These are phyloP conservation scores for Myrmaecium sp. DNA, from an alignment of 2,329 filamentous ascomycete species.

Conservation along the genomic window DNA sequence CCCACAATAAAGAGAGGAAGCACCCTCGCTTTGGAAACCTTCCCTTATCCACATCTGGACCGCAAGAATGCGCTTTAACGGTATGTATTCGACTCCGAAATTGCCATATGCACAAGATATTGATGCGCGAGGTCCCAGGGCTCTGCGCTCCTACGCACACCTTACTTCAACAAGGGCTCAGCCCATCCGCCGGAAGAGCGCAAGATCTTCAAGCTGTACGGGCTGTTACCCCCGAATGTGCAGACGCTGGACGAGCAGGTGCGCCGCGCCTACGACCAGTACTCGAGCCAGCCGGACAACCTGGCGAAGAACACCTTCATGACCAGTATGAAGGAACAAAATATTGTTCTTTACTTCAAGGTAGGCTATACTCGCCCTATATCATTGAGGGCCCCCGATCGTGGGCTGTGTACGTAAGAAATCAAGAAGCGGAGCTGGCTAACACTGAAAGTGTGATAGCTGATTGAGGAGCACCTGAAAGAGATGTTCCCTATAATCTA, in stretches of 20 bases:
- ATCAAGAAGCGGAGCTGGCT: constrained; percentile 3
- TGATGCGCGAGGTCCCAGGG: no score
- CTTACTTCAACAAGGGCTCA: constrained; percentile 70
- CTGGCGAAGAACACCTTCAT: constrained; percentile 79
- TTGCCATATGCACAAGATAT: background rate
- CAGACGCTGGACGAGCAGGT: constrained; percentile 65
- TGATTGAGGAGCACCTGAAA: constrained; percentile 60
- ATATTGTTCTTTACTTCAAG: constrained; percentile 65
- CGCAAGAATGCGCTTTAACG: constrained; percentile 21
- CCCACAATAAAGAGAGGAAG: constrained; percentile 12
- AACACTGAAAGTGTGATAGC: constrained; percentile 22
- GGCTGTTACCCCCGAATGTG: constrained; percentile 53
- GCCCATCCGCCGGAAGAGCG: constrained; percentile 58
- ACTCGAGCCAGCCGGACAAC: constrained; percentile 42
- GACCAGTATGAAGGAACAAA: constrained; percentile 71
- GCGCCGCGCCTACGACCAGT: constrained; percentile 66
- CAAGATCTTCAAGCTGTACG: constrained; percentile 49
- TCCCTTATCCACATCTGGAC: constrained; percentile 24
- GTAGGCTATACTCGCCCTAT: constrained; percentile 22
- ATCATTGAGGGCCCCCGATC: background rate
- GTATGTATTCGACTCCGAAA: constrained; percentile 9
- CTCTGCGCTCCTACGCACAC: constrained; percentile 41
- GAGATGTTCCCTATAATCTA: constrained; percentile 90
- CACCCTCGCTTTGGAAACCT: constrained; percentile 20
- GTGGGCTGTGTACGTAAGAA: background rate